Evolutionary conservation across 2,329 filamentous ascomycete species (phyloP).

Genomic region (Talaromyces sp.): DNA sequence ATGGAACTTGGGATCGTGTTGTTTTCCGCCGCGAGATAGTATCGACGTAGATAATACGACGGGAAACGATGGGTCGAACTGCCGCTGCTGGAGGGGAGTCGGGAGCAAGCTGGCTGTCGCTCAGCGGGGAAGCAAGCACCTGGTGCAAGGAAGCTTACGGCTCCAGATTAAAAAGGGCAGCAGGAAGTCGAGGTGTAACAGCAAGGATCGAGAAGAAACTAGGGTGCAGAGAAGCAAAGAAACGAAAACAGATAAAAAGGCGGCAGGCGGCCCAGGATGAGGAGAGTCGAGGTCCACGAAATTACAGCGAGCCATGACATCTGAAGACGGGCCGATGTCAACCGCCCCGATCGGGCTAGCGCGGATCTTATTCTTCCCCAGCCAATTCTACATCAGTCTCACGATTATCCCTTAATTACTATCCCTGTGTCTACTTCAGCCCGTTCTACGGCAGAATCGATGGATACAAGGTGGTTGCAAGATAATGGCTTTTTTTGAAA

Average conservation of each 20-base stretch:
- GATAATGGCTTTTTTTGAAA: not conserved
- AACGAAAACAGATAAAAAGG: not conserved
- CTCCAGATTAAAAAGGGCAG: not conserved
- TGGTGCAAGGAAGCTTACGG: not conserved
- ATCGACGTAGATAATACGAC: not conserved
- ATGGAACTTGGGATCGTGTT: not conserved
- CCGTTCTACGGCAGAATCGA: not conserved
- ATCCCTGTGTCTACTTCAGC: not conserved
- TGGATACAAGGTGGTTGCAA: slow-evolving; percentile 7
- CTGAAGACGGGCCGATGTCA: slow-evolving; percentile 18
- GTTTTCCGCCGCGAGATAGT: not conserved
- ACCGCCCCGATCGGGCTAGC: slow-evolving; percentile 20
- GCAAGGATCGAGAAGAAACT: not conserved
- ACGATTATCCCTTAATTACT: too few species aligned
- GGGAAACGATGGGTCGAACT: not conserved
- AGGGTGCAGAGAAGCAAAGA: not conserved
- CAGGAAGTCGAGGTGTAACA: not conserved
- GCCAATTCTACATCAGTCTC: too few species aligned
- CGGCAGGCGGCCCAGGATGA: not conserved
- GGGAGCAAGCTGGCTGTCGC: not conserved
- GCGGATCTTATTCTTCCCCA: slow-evolving; percentile 11
- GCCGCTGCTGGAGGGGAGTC: not conserved
- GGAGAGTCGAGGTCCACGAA: not conserved
- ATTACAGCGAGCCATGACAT: slow-evolving; percentile 8
- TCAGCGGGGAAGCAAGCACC: slow-evolving; percentile 1